These are phyloP conservation scores for Dactylellina leptospora DNA, from an alignment of 2,329 filamentous ascomycete genomes.

Conservation along the genomic window DNA sequence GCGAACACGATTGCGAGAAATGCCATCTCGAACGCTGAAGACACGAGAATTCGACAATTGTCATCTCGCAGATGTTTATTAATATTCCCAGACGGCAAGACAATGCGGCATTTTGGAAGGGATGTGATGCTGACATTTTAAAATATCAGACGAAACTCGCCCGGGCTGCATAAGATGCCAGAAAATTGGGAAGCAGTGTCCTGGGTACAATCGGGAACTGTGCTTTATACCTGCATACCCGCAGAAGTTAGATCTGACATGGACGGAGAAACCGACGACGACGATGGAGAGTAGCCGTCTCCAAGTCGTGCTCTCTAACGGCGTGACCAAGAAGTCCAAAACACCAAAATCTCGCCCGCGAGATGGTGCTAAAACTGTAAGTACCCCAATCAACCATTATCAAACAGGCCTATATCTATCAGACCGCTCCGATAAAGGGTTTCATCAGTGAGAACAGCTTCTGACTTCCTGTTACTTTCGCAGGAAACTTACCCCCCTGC, in stretches of 20 bases:
- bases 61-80: not conserved
- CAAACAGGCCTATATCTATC: not conserved
- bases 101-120: conserved; percentile 11
- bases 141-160: conserved; percentile 41
- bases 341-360: conserved; percentile 14
- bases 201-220: conserved; percentile 39
- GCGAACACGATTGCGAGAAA: not conserved
- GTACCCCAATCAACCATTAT: not conserved
- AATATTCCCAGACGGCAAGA: not conserved
- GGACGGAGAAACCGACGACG: conserved; percentile 46
- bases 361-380: conserved; percentile 31
- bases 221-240: conserved; percentile 45
- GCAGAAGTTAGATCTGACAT: conserved; percentile 43
- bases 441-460: not conserved
- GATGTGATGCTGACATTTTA: conserved; percentile 11
- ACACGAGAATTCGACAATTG: not conserved
- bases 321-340: conserved; percentile 14
- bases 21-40: too few species aligned
- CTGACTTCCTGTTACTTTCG: not conserved
- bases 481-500: not conserved
- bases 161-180: conserved; percentile 47
- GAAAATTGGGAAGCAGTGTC: conserved; percentile 49
- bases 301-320: conserved; percentile 36
- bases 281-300: conserved; percentile 44
- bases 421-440: not conserved